Conservation (phyloP, 106 monocot species). For the Xerophyta viscosa region DNA sequence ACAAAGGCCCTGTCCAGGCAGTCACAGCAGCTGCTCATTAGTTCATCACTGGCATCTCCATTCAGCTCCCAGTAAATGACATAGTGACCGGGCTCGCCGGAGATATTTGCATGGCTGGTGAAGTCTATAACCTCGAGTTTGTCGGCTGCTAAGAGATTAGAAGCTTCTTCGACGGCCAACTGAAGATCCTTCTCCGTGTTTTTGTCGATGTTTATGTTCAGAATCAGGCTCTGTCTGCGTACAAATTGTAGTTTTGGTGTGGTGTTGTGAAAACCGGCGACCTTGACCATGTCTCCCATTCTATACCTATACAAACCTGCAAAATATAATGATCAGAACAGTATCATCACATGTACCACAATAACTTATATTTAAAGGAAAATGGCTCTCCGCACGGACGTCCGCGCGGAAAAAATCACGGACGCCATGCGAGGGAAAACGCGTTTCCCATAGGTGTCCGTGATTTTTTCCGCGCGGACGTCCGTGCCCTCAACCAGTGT, state of each 20-base stretch:
- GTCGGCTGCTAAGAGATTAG: slow-evolving; percentile 44
- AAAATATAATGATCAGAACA: not conserved
- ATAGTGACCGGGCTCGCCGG: slow-evolving; percentile 67
- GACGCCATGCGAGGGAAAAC: no score
- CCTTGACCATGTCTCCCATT: slow-evolving; percentile 62
- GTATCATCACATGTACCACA: no score
- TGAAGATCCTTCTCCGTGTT: slow-evolving; percentile 91
- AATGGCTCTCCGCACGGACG: no score
- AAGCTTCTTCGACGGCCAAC: slow-evolving; percentile 45
- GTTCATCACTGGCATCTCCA: slow-evolving; percentile 34
- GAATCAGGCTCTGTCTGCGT: slow-evolving; percentile 47
- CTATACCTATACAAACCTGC: slow-evolving; percentile 72
- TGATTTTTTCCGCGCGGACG: no score
- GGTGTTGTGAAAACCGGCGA: slow-evolving; percentile 62
- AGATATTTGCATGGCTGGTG: slow-evolving; percentile 58
- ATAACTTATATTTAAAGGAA: no score
- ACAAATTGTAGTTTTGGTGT: slow-evolving; percentile 66
- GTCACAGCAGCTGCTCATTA: slow-evolving; percentile 49
- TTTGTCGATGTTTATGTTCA: slow-evolving; percentile 86
- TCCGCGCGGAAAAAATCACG: no score
- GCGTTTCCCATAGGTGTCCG: no score
- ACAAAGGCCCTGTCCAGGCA: slow-evolving; percentile 62
- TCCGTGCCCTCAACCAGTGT: no score
- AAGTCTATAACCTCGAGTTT: slow-evolving; percentile 77
- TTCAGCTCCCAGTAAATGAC: slow-evolving; percentile 81